Base-by-base conservation (phyloP, 805 yeast species). In the Blastobotrys peoriensis region DNA sequence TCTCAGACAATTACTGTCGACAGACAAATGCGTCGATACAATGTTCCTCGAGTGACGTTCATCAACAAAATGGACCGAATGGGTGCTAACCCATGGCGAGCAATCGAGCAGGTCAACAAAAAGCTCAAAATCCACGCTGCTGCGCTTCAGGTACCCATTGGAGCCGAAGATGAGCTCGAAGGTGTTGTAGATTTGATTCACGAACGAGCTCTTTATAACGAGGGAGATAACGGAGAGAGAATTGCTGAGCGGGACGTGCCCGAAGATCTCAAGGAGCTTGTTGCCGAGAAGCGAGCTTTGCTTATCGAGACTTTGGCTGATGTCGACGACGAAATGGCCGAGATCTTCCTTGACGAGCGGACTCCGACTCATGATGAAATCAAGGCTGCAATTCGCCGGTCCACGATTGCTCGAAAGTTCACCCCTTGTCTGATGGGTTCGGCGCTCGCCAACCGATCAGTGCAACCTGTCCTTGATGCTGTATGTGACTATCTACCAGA, bases 391-490 rank as follows among this genome's bases (percentile, higher is more conserved):
- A 93, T 93, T 56, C 83, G 98, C 66, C 80, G 96, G 59, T 77
- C 97, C 41, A 93, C 99, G 16, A 91, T 91, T 67, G 95, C 89
- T 25, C 81, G 97, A 70, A 85, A 78, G 63, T 93, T 93, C 73
- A 87, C 98, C 10, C 98, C 99, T n/a, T 98, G 93, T n/a, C 73
- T 91, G 53, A 93, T 93, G 97, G 99, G 99, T 18, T 87, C 97
- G 40, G 99, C 99, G 16, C 74, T 93, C 52, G 98, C 98, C 47
- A 93, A 93, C 70, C 86, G 82, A 54, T 96, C 97, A 66, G 76
- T 93, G 53, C 99, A 93, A 71, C 89, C 89, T 18, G 96, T 91
- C 30, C 73, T 93, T 56, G 97, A 93, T 65, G 93, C 97, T 34
- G 95, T 93, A 48, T 91, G 91, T 53, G 97, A 91, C 64, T 93